Evolutionary conservation across 208 protist species (phyloP).

Genomic region (Leishmania lainsoni): DNA sequence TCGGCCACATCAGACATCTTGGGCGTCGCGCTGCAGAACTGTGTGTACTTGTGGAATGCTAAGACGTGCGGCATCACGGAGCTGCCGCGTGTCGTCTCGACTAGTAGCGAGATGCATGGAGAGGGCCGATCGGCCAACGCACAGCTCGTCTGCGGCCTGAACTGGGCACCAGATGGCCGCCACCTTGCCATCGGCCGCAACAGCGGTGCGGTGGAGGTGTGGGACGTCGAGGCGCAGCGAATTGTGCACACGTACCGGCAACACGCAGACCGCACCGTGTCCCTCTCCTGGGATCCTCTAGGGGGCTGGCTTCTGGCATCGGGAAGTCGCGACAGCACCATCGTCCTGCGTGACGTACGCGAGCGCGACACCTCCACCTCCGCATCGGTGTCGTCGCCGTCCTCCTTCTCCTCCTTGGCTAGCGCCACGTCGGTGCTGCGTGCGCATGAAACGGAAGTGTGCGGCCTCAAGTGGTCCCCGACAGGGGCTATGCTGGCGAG

Average conservation of each 20-base stretch:
- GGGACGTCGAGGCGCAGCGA: conserved; percentile 83
- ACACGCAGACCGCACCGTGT: conserved; percentile 65
- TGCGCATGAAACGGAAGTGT: conserved; percentile 96
- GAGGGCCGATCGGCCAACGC: not conserved
- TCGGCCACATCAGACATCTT: conserved; percentile 78
- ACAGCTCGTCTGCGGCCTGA: conserved; percentile 88
- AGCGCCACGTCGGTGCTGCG: conserved; percentile 47
- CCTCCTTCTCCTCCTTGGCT: conserved; percentile 11
- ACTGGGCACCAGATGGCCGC: conserved; percentile 92
- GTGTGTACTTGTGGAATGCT: conserved; percentile 99
- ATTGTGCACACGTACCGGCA: conserved; percentile 85
- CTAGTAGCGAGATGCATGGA: conserved; percentile 26
- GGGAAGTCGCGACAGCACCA: conserved; percentile 94
- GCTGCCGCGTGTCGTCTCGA: conserved; percentile 66
- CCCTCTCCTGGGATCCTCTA: conserved; percentile 93
- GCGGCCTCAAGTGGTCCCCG: conserved; percentile 96
- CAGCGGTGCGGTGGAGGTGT: conserved; percentile 91
- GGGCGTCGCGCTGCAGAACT: conserved; percentile 95
- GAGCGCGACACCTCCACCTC: conserved; percentile 36
- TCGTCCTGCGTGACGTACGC: conserved; percentile 96
- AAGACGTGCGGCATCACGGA: conserved; percentile 89
- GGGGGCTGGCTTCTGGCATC: conserved; percentile 78
- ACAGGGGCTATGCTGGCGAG: conserved; percentile 94
- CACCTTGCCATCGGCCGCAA: conserved; percentile 89
- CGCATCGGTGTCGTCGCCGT: conserved; percentile 8